phyloP scores from a whole-genome alignment of 2,329 filamentous ascomycete species.

The Alternaria infectoria region DNA sequence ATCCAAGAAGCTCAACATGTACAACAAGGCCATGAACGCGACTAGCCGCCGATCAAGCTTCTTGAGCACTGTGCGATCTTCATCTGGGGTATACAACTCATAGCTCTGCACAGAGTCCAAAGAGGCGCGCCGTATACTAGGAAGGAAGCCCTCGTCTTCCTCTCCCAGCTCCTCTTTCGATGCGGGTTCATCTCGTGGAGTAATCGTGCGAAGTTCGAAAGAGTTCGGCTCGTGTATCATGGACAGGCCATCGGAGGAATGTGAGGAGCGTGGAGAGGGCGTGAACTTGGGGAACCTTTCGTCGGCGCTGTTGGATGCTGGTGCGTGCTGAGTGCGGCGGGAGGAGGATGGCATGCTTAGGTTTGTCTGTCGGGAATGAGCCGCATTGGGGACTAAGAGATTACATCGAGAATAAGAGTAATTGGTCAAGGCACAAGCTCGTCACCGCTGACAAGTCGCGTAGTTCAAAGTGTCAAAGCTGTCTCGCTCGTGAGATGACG shows the following conservation, averaged over 20 bases:
- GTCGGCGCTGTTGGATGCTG: constrained; percentile 28
- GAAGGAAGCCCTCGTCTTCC: constrained; percentile 36
- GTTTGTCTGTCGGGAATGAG: neutral
- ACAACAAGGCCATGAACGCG: constrained; percentile 80
- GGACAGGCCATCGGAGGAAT: constrained; percentile 13
- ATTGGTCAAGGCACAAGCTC: constrained; percentile 1
- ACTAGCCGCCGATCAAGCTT: constrained; percentile 82
- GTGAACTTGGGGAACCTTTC: constrained; percentile 29
- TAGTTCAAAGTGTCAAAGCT: neutral
- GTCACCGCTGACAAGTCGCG: neutral
- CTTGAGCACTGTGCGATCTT: constrained; percentile 72
- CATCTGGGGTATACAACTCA: constrained; percentile 67
- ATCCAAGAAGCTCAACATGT: constrained; percentile 85
- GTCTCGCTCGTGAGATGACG: constrained; percentile 11
- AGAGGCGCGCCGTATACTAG: constrained; percentile 25
- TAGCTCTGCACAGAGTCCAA: constrained; percentile 50
- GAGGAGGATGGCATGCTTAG: constrained; percentile 21
- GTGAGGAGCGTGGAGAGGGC: constrained; percentile 30
- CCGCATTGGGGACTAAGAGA: neutral
- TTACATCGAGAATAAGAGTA: constrained; percentile 2
- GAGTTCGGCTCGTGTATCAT: constrained; percentile 22
- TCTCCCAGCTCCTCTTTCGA: constrained; percentile 17
- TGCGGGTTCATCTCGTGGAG: constrained; percentile 14
- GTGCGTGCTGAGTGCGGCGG: constrained; percentile 18
- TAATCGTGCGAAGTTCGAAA: constrained; percentile 34